Conservation (phyloP, 352 stramenopile genomes). For the Phytophthora podocarpi region DNA sequence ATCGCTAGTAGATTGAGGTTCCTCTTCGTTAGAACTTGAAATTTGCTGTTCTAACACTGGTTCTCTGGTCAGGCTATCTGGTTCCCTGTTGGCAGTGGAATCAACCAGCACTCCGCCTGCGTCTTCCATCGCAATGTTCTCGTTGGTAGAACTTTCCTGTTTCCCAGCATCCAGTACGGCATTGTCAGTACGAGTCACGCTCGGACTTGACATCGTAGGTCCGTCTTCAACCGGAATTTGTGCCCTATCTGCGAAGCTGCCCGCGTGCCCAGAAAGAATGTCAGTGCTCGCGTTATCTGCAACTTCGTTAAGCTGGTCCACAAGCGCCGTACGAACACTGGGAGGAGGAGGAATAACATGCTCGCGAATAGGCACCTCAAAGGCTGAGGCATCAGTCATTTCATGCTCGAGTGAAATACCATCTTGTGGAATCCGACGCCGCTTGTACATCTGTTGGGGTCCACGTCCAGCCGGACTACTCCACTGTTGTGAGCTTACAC, state of each 20-base stretch:
- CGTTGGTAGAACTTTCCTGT: background rate
- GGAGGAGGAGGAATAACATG: conserved; percentile 3
- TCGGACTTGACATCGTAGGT: conserved; percentile 1
- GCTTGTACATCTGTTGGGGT: conserved; percentile 31
- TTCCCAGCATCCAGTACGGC: background rate
- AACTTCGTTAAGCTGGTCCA: conserved; percentile 25
- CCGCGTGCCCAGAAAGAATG: background rate
- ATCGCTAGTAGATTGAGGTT: background rate
- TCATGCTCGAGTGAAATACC: conserved; percentile 9
- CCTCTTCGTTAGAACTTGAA: background rate
- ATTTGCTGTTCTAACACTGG: background rate
- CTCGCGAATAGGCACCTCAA: conserved; percentile 1
- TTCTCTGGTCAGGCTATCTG: background rate
- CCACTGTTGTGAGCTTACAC: conserved; percentile 27
- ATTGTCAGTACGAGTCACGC: conserved; percentile 8
- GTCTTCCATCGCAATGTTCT: background rate
- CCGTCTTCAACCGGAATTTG: conserved; percentile 14
- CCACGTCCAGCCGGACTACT: conserved; percentile 17
- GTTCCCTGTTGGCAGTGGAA: background rate
- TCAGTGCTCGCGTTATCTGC: background rate
- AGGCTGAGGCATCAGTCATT: conserved; percentile 2
- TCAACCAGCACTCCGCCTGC: background rate
- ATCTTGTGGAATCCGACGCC: conserved; percentile 24
- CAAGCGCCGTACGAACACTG: background rate
- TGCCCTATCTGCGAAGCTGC: background rate